Percentiles rank a stretch among this genome's conserved stretches.
These are phyloP conservation scores for Anisodus tanguticus DNA, from an alignment of 257 asterid genomes.

Conservation along the genomic window DNA sequence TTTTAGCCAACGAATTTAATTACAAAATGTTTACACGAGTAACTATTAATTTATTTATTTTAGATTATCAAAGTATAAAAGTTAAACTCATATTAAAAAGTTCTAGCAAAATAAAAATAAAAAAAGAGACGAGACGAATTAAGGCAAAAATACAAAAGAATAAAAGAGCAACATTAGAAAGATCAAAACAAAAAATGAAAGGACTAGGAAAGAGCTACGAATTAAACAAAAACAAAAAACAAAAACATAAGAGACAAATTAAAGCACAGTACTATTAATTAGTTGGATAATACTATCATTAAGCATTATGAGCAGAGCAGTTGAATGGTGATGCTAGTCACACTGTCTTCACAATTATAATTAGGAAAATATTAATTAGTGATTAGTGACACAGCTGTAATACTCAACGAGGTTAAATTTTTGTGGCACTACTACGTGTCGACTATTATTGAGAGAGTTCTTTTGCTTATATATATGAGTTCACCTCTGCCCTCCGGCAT, in stretches of 20 bases:
- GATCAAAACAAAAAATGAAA: not conserved
- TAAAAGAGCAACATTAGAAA: too few relatives aligned
- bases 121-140: too few relatives aligned
- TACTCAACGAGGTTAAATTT: slow-evolving; percentile 15
- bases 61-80: too few relatives aligned
- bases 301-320: not conserved
- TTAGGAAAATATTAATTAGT: slow-evolving; percentile 15
- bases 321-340: not conserved
- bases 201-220: not conserved
- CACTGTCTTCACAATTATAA: not conserved
- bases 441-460: not conserved
- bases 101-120: too few relatives aligned
- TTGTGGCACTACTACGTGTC: not conserved
- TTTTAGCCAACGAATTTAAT: too few relatives aligned
- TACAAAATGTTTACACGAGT: too few relatives aligned
- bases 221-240: not conserved
- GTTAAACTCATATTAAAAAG: too few relatives aligned
- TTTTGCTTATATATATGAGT: not conserved
- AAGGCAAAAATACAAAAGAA: too few relatives aligned
- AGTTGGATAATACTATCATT: slow-evolving; percentile 15
- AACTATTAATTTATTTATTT: too few relatives aligned
- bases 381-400: slow-evolving; percentile 21
- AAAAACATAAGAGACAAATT: not conserved
- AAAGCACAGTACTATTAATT: not conserved
- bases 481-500: too few relatives aligned